Evolutionary conservation across 768 basidiomycete species (phyloP).

Genomic region (Naganishia vishniacii): DNA sequence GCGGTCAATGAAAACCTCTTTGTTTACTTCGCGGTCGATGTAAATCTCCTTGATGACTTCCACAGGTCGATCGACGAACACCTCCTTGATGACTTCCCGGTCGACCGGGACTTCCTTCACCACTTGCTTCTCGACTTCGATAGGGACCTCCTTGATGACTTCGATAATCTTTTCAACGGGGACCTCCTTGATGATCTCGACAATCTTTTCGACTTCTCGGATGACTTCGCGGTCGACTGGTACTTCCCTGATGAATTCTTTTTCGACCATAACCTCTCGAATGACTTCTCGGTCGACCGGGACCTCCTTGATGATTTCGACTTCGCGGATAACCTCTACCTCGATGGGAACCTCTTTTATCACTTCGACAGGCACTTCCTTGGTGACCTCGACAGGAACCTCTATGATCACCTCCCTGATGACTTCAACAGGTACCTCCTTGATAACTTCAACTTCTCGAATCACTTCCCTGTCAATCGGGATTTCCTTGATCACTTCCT

Average conservation of each 20-base stretch:
- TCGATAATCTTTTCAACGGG: constrained; percentile 37
- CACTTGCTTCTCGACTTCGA: constrained; percentile 28
- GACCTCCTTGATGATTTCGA: constrained; percentile 30
- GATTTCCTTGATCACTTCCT: constrained; percentile 37
- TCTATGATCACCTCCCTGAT: constrained; percentile 37
- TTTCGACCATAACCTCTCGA: constrained; percentile 31
- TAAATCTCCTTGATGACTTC: constrained; percentile 30
- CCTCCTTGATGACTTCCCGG: constrained; percentile 34
- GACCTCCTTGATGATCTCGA: constrained; percentile 29
- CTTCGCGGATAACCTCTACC: constrained; percentile 24
- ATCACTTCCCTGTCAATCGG: constrained; percentile 43
- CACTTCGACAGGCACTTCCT: constrained; percentile 30
- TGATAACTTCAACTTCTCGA: constrained; percentile 26
- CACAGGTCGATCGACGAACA: constrained; percentile 39
- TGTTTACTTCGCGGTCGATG: constrained; percentile 38
- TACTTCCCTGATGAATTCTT: constrained; percentile 37
- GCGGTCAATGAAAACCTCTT: constrained; percentile 32
- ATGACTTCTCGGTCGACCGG: constrained; percentile 33
- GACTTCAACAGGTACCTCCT: constrained; percentile 31
- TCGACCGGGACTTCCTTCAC: constrained; percentile 27
- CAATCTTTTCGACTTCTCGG: constrained; percentile 36
- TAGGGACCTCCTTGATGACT: constrained; percentile 31
- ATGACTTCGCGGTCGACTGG: constrained; percentile 41
- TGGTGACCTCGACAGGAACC: constrained; percentile 34
- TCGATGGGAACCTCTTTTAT: constrained; percentile 38